Evolutionary conservation across 495 filamentous ascomycete genomes (phyloP).

Genomic region (Talaromyces nanjingensis): DNA sequence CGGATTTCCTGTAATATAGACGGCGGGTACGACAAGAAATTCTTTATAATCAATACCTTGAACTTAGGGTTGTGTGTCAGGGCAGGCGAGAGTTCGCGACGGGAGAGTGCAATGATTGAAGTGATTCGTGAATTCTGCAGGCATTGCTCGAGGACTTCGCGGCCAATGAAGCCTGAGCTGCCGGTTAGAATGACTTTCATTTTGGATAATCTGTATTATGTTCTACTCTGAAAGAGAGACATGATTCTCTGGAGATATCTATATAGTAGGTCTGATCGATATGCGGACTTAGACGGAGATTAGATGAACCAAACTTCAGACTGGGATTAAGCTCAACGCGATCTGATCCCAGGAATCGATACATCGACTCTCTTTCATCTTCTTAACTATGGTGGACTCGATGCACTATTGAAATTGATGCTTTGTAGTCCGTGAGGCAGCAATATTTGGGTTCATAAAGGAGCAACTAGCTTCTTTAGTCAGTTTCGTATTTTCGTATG

Average conservation of each 20-base stretch:
- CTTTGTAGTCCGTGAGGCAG: neutral
- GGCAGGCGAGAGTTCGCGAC: slow-evolving; percentile 25
- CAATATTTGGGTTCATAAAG: neutral
- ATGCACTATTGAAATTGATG: neutral
- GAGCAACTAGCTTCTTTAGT: neutral
- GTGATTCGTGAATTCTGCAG: slow-evolving; percentile 37
- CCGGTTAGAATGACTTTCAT: slow-evolving; percentile 49
- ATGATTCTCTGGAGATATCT: too few species aligned
- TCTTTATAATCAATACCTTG: slow-evolving; percentile 30
- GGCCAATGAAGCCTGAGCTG: slow-evolving; percentile 44
- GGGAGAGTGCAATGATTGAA: slow-evolving; percentile 41
- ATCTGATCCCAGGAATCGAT: neutral
- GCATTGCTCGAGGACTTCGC: slow-evolving; percentile 39
- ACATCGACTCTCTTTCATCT: too few species aligned
- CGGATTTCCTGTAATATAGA: slow-evolving; percentile 26
- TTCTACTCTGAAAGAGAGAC: neutral
- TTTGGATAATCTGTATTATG: neutral
- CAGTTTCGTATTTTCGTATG: neutral
- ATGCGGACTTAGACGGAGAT: neutral
- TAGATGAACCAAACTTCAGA: neutral
- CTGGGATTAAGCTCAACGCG: neutral
- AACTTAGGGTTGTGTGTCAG: slow-evolving; percentile 30
- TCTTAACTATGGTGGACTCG: too few species aligned
- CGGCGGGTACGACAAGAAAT: slow-evolving; percentile 37
- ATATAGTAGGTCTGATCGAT: neutral